A percentile compares a stretch with the other conserved stretches of the same genome.
phyloP scores from a whole-genome alignment of 2,329 filamentous ascomycete species.

The Epichloe typhina region DNA sequence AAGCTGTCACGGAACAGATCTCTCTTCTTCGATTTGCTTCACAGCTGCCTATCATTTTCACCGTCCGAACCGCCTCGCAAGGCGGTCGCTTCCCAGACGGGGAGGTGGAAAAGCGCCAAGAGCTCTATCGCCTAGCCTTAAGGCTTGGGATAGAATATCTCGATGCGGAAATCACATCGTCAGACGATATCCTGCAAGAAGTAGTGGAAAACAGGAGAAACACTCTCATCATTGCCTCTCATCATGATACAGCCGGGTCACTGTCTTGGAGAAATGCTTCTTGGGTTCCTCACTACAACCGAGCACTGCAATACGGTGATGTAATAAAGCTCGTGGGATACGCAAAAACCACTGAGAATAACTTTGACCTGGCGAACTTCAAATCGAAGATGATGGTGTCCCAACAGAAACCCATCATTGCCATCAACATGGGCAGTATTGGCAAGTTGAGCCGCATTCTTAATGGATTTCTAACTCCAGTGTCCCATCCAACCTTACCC shows the following conservation, averaged over 20 bases:
- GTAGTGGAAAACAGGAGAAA: constrained; percentile 54
- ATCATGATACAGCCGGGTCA: constrained; percentile 71
- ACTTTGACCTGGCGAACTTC: constrained; percentile 74
- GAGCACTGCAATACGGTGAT: constrained; percentile 78
- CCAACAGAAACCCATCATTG: constrained; percentile 75
- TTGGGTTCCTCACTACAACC: constrained; percentile 85
- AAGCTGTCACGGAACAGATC: constrained; percentile 73
- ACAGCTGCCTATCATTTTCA: constrained; percentile 79
- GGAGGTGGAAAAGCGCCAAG: constrained; percentile 54
- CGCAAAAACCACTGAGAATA: constrained; percentile 66
- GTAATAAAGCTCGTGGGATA: constrained; percentile 88
- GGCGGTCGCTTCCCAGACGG: constrained; percentile 79
- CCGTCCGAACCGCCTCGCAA: constrained; percentile 72
- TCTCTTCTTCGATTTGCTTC: constrained; percentile 62
- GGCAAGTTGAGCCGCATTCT: constrained; percentile 84
- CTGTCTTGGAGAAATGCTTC: constrained; percentile 87
- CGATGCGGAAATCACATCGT: constrained; percentile 81
- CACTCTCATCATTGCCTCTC: constrained; percentile 83
- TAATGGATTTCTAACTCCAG: constrained; percentile 88
- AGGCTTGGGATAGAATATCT: constrained; percentile 84
- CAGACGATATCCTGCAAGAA: constrained; percentile 57
- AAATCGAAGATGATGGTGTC: constrained; percentile 59
- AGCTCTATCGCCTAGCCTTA: constrained; percentile 66
- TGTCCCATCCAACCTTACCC: constrained; percentile 78
- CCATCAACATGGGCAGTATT: constrained; percentile 82